phyloP scores from a whole-genome alignment of 305 asterid genomes.

The Withania somnifera region DNA sequence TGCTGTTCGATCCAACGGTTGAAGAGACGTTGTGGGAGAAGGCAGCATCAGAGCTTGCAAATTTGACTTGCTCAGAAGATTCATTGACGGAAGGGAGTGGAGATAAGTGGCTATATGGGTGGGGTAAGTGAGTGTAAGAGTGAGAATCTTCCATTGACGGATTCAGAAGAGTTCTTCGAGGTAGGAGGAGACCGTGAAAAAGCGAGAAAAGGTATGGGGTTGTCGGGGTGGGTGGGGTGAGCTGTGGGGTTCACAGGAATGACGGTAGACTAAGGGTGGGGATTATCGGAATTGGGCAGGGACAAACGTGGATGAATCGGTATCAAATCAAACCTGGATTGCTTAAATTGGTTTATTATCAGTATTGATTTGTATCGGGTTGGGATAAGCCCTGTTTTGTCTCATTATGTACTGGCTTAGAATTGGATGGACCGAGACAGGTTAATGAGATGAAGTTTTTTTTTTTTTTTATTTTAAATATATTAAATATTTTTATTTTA shows the following conservation, averaged over 20 bases:
- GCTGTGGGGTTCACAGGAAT: not conserved
- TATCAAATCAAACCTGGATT: too few relatives aligned
- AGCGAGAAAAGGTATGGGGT: not conserved
- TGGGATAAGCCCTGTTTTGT: too few relatives aligned
- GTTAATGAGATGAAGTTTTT: too few relatives aligned
- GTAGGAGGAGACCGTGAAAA: conserved; percentile 4
- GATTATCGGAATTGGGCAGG: too few relatives aligned
- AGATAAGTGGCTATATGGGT: conserved; percentile 1
- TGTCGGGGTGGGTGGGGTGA: not conserved
- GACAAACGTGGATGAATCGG: too few relatives aligned
- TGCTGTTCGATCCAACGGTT: not conserved
- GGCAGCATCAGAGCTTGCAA: conserved; percentile 2
- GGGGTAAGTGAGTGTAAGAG: conserved; percentile 21
- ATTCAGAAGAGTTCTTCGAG: not conserved
- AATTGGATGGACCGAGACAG: too few relatives aligned
- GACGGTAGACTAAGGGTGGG: not conserved
- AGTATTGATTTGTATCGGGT: too few relatives aligned
- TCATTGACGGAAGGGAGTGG: not conserved
- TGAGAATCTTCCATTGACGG: conserved; percentile 48
- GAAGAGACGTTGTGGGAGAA: not conserved
- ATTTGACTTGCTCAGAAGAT: conserved; percentile 17
- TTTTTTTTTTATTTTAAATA: too few relatives aligned
- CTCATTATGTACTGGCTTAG: too few relatives aligned
- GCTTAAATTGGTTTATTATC: too few relatives aligned
- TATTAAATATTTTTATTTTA: too few relatives aligned